A percentile compares a stretch with the other conserved stretches of the same genome.
Conservation (phyloP, 1,139 yeast genomes). For the Hansenula sp. region DNA sequence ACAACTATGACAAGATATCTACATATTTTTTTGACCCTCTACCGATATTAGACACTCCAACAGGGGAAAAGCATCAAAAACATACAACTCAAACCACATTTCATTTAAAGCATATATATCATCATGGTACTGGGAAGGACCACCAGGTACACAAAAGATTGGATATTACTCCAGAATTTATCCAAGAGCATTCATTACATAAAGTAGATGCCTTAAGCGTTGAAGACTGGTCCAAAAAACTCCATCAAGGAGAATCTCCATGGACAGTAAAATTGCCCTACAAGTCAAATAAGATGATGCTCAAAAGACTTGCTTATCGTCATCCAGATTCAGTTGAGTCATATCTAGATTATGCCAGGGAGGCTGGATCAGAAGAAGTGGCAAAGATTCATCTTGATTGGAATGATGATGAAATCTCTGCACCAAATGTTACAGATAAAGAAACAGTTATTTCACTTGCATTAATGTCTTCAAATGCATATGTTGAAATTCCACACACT, state of each 20-base stretch:
- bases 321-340: conserved; percentile 63
- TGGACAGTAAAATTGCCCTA: conserved; percentile 36
- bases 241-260: conserved; percentile 35
- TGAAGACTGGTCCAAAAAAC: conserved; percentile 37
- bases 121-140: conserved; percentile 43
- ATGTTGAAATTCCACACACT: conserved; percentile 66
- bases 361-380: conserved; percentile 39
- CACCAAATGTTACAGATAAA: conserved; percentile 74
- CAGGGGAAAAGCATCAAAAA: not conserved
- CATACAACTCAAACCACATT: conserved; percentile 10
- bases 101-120: conserved; percentile 39
- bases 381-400: conserved; percentile 50
- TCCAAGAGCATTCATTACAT: conserved; percentile 22
- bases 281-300: conserved; percentile 17
- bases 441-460: conserved; percentile 76
- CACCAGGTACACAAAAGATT: conserved; percentile 38
- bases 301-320: conserved; percentile 51
- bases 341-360: conserved; percentile 55
- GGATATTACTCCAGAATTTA: conserved; percentile 40
- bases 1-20: not conserved
- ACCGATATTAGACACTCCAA: not conserved
- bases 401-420: conserved; percentile 38
- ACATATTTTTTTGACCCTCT: not conserved
- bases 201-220: conserved; percentile 3
- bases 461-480: conserved; percentile 86